Evolutionary conservation across 805 yeast genomes (phyloP), one percentile per base, ranked within the genome.

Genomic region (Lachancea nothofagi): DNA sequence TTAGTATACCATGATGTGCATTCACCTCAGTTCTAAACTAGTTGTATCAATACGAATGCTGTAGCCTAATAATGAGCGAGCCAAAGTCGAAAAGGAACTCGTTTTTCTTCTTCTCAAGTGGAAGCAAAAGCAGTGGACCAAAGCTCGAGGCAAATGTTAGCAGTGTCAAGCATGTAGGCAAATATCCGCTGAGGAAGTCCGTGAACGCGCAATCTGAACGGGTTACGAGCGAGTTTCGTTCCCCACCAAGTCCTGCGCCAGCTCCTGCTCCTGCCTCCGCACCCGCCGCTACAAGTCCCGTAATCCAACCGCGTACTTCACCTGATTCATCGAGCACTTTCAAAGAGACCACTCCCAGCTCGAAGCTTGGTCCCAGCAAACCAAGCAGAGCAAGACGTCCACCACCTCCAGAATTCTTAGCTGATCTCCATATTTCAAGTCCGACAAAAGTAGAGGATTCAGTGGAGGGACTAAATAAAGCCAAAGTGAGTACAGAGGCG

Each of bases 41-140:
- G 7, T n/a, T 9, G 17, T 29, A 12, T 13, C 5, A 5, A n/a
- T 13, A 14, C 15, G 15, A 18, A 17, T 12, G 17, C 32, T 5
- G n/a, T 13, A 4, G 12, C 10, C 15, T 15, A 15, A 17, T 9
- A 13, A 38, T 38, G 42, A 21, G 27, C 14, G 42, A 33, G 14
- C 29, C 41, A 18, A 43, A 36, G 29, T 29, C 35, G 24, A 40
- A 36, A 26, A 40, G 46, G 19, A 41, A 38, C 31, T 43, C 46
- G 20, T 43, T 43, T 32, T 40, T 43, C 36, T 40, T 38, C 32
- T 38, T 43, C 26, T 43, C 43, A 22, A 41, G 41, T 20, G 25
- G 37, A 15, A 31, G 29, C 35, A 39, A 38, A 19, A 31, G 26
- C 27, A 21, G 13, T 18, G 32, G 22, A n/a, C 22, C 19, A 12